Base-by-base conservation (phyloP, 2,329 filamentous ascomycete genomes). In the Trichoderma citrinoviride region DNA sequence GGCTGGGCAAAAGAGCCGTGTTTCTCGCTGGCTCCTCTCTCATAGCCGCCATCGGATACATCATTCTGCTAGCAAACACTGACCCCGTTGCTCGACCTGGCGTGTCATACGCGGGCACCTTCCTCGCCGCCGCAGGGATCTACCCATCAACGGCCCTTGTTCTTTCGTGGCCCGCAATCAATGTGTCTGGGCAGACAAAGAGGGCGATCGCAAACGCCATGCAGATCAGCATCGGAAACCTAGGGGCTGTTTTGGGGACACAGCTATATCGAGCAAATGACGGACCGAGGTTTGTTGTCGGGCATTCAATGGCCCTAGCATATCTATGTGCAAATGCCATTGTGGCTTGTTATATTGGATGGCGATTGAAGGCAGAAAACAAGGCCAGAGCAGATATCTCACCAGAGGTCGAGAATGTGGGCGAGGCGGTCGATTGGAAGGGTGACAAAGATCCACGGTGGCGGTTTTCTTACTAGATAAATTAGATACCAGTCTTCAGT, bases 161-260 rank as follows among this genome's bases (percentile, higher is more conserved):
- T 0, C 78, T 91, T 0, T 87, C 85, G 1, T 91, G 89, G 88
- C 87, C 88, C 0, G 88, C 88, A 1, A 90, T 89, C 73, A 91
- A 91, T 65, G 86, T 91, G 0, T 87, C 86, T 0, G 87, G 87
- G 0, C 87, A 90, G 74, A 90, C 87, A 0, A 91, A 91, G 74
- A 81, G 89, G 0, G 87, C 86, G 1, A 85, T 87, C 4, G 86
- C 85, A 2, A 90, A 88, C 54, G 89, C 86, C 0, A 85, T 91
- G 83, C 90, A 63, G 46, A 63, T 91, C 65, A 88, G 85, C 10
- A 87, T 91, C 57, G 89, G 88, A 0, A 91, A 90, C 68, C 72
- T 89, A 1, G 89, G 88, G 0, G 88, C 87, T 0, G 86, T 91
- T 0, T 69, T 92, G 25, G 89, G 88, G 0, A 91, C 88, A 1